Base-by-base conservation (phyloP, 331 rosid genomes). In the Telfairia occidentalis region DNA sequence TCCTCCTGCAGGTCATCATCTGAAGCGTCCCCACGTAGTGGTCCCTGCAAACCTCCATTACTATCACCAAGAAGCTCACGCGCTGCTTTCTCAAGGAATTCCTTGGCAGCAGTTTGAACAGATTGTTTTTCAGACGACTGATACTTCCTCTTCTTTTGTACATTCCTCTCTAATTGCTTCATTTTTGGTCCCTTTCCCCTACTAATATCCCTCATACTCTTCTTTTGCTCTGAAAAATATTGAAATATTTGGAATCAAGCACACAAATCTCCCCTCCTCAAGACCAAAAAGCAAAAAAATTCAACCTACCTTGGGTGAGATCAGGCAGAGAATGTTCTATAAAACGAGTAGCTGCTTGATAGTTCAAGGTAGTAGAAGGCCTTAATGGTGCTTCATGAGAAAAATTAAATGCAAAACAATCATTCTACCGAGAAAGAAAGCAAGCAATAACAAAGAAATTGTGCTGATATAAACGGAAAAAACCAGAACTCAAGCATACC, bases 1-100 rank as follows among this genome's bases (percentile, higher is more conserved):
- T 80, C 19, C 75, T 76, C 70, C 15, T 13, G 42, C 55, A 38
- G 75, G 3, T 82, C 84, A 3, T 83, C 84, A 40, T 88, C 90
- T 59, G 81, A 85, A 71, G 78, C 65, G 19, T 76, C 86, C 32
- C 76, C 55, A 66, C 67, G 15, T 19, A 95, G 23, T 24, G 99
- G 99, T 35, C 97, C 98, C 82, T 82, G 87, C 50, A 90, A 18
- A 80, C 90, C 85, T 2, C 82, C 79, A 19, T 71, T 75, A 71
- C 79, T 78, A 73, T 88, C 77, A 75, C 92, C 97, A 52, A 90
- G 89, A 86, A 91, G 83, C 85, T 95, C 99, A 2, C 81, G 84
- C 3, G 96, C 76, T 48, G 99, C 97, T 86, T 95, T 95, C 84
- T 90, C 92, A 35, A 95, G 89, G 82, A 95, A 95, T 45, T 95